A percentile compares a stretch with the other conserved stretches of the same genome.
phyloP scores from a whole-genome alignment of 306 rosid species.

The Begonia masoniana region DNA sequence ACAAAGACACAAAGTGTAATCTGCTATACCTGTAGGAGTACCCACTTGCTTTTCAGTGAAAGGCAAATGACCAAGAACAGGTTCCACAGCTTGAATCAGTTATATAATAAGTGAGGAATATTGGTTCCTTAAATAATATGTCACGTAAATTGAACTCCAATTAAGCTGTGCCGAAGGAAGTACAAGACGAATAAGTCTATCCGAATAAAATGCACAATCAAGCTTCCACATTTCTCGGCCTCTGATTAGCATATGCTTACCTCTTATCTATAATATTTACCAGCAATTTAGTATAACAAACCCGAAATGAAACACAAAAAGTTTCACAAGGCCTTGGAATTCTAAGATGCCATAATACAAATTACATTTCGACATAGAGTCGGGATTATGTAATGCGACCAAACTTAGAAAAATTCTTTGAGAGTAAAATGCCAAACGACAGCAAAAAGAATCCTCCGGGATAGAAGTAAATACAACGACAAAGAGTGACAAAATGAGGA shows the following conservation, averaged over 20 bases:
- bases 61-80: conserved; percentile 93
- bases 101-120: background rate
- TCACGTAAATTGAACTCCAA: background rate
- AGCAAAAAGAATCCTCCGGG: background rate
- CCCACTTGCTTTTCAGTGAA: conserved; percentile 92
- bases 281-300: background rate
- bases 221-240: conserved; percentile 85
- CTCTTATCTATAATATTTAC: conserved; percentile 62
- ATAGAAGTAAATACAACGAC: background rate
- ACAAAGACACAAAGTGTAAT: background rate
- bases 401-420: no score
- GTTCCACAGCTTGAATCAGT: conserved; percentile 81
- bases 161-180: conserved; percentile 11
- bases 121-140: conserved; percentile 2
- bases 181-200: conserved; percentile 93
- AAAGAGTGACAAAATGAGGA: background rate
- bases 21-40: conserved; percentile 70
- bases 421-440: background rate
- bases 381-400: no score
- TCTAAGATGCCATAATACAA: no score
- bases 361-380: no score
- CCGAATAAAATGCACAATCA: conserved; percentile 91
- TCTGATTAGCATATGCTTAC: conserved; percentile 95
- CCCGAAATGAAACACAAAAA: background rate
- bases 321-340: no score